Base-by-base conservation (phyloP, 495 filamentous ascomycete genomes). In the Niebla homalea region DNA sequence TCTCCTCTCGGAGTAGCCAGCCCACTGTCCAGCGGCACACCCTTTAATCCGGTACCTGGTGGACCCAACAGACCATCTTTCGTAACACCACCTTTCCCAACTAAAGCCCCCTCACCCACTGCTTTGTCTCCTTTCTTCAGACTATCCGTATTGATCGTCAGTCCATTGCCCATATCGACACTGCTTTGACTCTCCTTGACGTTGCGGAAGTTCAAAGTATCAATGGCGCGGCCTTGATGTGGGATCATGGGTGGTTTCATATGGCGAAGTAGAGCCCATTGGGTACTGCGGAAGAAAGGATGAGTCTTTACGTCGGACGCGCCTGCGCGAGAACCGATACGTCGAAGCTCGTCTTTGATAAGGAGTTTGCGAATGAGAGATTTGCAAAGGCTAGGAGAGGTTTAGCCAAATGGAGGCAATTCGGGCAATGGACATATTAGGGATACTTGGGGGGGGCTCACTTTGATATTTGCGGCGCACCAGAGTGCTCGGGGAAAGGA, bases 201-300 rank as follows among this genome's bases (percentile, higher is more conserved):
- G 57, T 90, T 93, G 55, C 93, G 78, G 74, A 98, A 98, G 63
- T 98, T 98, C 57, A 93, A 70, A 1, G 92, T 94, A 61, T 98
- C 92, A 51, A 89, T 84, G 36, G 85, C 92, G 18, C 87, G 80
- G 44, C 89, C 89, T 65, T 92, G 87, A 64, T 89, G 81, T 3
- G 92, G 92, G 46, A 97, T 83, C 75, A 98, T 98, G 2, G 92
- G 92, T n/a, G 92, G 92, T 65, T 94, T 97, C 84, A 85, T 88
- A 66, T 98, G 93, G 44, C 92, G 85, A 50, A 98, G 85, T 15
- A 98, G 75, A 8, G 92, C 92, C 92, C 92, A 98, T 64, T 94
- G 88, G 23, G 89, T 97, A 35, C 80, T 80, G 35, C 87, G 79
- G 78, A 98, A 98, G 74, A 98, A 98, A 21, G 89, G 85, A 62